A percentile compares a stretch with the other conserved stretches of the same genome.
These are phyloP conservation scores for Penicillium atrosanguineum DNA, from an alignment of 495 filamentous ascomycete species.

Conservation along the genomic window DNA sequence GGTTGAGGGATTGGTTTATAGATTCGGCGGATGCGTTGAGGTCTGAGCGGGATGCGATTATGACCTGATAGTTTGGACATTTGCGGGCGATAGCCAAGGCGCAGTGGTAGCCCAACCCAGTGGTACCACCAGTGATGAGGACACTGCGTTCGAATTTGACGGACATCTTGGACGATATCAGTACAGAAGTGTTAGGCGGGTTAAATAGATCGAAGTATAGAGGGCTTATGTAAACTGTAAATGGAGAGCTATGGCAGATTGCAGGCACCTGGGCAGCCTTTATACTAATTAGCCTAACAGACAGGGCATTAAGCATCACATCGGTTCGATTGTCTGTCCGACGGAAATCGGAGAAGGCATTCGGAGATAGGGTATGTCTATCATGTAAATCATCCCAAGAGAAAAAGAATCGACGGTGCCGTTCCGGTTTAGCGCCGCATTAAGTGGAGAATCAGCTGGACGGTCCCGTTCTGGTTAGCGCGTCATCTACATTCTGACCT, in stretches of 20 bases:
- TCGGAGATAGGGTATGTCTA: too few species aligned
- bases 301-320: too few species aligned
- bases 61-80: slow-evolving; percentile 32
- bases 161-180: too few species aligned
- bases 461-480: neutral
- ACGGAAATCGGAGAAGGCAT: too few species aligned
- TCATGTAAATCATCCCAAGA: neutral
- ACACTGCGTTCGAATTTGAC: too few species aligned
- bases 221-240: too few species aligned
- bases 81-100: slow-evolving; percentile 28
- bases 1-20: slow-evolving; percentile 28
- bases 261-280: too few species aligned
- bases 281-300: too few species aligned
- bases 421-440: slow-evolving; percentile 1
- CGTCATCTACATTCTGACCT: neutral
- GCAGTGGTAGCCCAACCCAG: slow-evolving; percentile 35
- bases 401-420: neutral
- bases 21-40: slow-evolving; percentile 35
- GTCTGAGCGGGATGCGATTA: slow-evolving; percentile 41
- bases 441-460: neutral
- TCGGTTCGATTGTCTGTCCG: too few species aligned
- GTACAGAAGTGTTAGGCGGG: too few species aligned
- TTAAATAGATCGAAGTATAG: too few species aligned
- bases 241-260: too few species aligned
- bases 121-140: slow-evolving; percentile 47